Base-by-base conservation (phyloP, 805 yeast genomes). In the Hanseniaspora taiwanica region DNA sequence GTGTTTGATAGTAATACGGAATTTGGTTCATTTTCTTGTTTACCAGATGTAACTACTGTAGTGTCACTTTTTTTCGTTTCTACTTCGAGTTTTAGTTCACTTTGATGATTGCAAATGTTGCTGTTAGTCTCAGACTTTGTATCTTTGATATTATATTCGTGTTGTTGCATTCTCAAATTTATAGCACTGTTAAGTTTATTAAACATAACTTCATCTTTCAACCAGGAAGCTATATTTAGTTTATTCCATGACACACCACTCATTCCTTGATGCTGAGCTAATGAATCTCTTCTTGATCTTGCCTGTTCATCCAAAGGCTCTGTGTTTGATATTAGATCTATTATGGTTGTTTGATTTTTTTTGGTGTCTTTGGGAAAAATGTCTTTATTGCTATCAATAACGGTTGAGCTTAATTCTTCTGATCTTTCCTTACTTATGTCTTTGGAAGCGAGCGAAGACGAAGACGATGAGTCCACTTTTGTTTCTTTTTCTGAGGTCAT, bases 241-340 rank as follows among this genome's bases (percentile, higher is more conserved):
- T 94, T 86, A 18, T 97, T 97, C 96, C 96, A 89, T 7, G 94
- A 80, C 25, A 89, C 82, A 36, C 97, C 98, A 35, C 97, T 97
- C 79, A 91, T 83, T 9, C 97, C 97, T 57, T 85, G 95, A 2
- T 95, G 81, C 58, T 89, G 97, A 23, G 96, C 96, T 43, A 91
- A 76, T 43, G 87, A 77, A 52, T 89, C 97, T 47, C 96, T 69
- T 54, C 94, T 74, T 46, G 86, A 72, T 46, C 76, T 59, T n/a
- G 54, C 53, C 44, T 51, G 44, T 18, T 37, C 38, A 37, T 35
- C 42, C 10, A 29, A 24, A 14, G 33, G 36, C 9, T 40, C 43
- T 29, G 35, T 36, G n/a, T n/a, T n/a, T n/a, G n/a, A n/a, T n/a
- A n/a, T n/a, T n/a, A n/a, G n/a, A n/a, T n/a, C n/a, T n/a, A 4